Evolutionary conservation across 441 rosid species (phyloP), one percentile per base, ranked within the genome.

Genomic region (Eruca vesicaria): DNA sequence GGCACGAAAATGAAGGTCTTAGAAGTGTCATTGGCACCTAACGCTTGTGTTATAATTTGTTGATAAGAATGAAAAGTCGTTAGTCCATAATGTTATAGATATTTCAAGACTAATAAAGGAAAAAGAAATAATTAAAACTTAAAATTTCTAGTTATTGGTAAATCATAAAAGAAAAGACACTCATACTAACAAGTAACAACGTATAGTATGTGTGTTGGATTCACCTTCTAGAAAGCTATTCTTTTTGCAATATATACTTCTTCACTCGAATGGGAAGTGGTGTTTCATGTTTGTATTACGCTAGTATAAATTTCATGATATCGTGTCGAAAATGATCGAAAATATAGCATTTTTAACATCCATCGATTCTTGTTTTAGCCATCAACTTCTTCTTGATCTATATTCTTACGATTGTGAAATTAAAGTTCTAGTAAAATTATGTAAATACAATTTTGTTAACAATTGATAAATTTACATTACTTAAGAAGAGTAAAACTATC

Each of bases 21-120:
- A 23, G 80, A 77, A 59, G 57, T 77, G 56, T 65, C 72, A 71
- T 71, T 70, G 68, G 72, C 35, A 77, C 80, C 80, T 77, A 77
- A 77, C 80, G 63, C 76, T 66, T 70, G 60, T 36, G 68, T 16
- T 70, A 70, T 64, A 43, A 57, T 76, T 76, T 33, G 67, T 64
- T 71, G 60, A 18, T 38, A 63, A 23, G 35, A 59, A 55, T 10
- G 65, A 53, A 53, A 71, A 66, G 53, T 77, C 45, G 66, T 33
- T 58, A 77, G 41, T 70, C 71, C 55, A 65, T 36, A 16, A 14
- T 14, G 8, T 10, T 29, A 12, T 41, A 55, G 16, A 9, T 5
- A 69, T 32, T 57, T 76, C 60, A 63, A 23, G 21, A 5, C 20
- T 8, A 45, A 45, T 19, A 76, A 11, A 8, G 9, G 16, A 9